phyloP scores from a whole-genome alignment of 352 stramenopile species.

The Globisporangium barbulae region DNA sequence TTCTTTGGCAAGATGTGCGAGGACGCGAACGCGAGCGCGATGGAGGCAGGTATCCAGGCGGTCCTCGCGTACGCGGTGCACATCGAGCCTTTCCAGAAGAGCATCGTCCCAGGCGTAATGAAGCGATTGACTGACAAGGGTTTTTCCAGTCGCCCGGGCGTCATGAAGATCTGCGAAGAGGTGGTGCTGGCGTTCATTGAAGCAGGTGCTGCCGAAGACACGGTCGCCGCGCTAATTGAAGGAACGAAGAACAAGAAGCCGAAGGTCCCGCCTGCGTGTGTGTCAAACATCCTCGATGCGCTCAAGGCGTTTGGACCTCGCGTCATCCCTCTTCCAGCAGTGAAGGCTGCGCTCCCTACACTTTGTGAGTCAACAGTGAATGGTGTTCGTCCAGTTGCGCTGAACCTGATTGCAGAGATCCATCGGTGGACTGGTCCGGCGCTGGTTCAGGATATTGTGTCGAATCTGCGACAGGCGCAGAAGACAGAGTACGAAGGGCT shows the following conservation, averaged over 20 bases:
- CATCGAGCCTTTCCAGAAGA: slow-evolving; percentile 66
- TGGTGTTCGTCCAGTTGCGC: slow-evolving; percentile 66
- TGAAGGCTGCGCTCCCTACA: slow-evolving; percentile 67
- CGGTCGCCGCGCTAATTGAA: slow-evolving; percentile 68
- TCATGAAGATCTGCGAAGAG: slow-evolving; percentile 77
- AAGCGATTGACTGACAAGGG: slow-evolving; percentile 79
- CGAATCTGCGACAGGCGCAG: slow-evolving; percentile 75
- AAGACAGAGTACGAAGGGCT: slow-evolving; percentile 79
- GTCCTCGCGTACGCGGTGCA: slow-evolving; percentile 69
- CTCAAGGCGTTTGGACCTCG: slow-evolving; percentile 80
- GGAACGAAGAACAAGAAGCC: slow-evolving; percentile 86
- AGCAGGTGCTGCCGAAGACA: slow-evolving; percentile 71
- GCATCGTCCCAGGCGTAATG: slow-evolving; percentile 66
- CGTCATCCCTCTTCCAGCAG: slow-evolving; percentile 56
- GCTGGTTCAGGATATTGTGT: slow-evolving; percentile 76
- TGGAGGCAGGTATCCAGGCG: slow-evolving; percentile 74
- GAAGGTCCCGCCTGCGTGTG: slow-evolving; percentile 79
- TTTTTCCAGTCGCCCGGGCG: slow-evolving; percentile 73
- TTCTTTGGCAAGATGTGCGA: slow-evolving; percentile 82
- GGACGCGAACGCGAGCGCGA: slow-evolving; percentile 74
- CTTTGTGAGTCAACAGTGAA: slow-evolving; percentile 84
- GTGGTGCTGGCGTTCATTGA: slow-evolving; percentile 73
- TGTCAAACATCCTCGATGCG: slow-evolving; percentile 55
- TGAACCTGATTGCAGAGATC: slow-evolving; percentile 81
- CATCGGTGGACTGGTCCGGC: slow-evolving; percentile 75